Percentiles rank a stretch among this genome's conserved stretches.
Evolutionary conservation across 805 yeast species (phyloP).

Genomic region (Saccharomycopsis sp.): DNA sequence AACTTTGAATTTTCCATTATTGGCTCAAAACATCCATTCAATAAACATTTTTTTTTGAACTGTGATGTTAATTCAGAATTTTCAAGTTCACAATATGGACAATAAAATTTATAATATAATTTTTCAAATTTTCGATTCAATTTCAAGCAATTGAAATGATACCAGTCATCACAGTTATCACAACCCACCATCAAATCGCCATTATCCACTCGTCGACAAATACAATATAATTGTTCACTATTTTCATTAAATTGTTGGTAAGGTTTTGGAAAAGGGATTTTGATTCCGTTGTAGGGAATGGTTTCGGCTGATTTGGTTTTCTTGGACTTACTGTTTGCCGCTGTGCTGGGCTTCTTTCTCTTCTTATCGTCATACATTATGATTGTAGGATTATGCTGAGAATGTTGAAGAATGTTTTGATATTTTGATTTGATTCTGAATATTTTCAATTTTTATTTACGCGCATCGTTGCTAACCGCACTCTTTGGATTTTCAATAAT

Average conservation of each 20-base stretch:
- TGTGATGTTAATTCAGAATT: slow-evolving; percentile 41
- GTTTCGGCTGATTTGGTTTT: background rate
- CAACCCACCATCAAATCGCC: slow-evolving; percentile 89
- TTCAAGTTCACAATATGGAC: slow-evolving; percentile 56
- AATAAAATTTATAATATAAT: slow-evolving; percentile 54
- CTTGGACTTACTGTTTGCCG: background rate
- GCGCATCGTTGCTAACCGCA: no score
- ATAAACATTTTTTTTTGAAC: slow-evolving; percentile 73
- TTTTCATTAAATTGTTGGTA: slow-evolving; percentile 1
- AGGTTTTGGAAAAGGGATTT: slow-evolving; percentile 17
- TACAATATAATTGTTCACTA: slow-evolving; percentile 41
- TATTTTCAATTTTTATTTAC: no score
- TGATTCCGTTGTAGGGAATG: slow-evolving; percentile 2
- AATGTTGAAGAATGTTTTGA: background rate
- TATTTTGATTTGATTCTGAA: no score
- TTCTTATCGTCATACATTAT: no score
- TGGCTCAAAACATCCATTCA: slow-evolving; percentile 46
- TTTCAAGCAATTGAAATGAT: slow-evolving; percentile 70
- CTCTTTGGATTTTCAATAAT: no score
- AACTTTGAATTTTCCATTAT: slow-evolving; percentile 50
- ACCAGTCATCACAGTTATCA: slow-evolving; percentile 95
- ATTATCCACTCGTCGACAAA: slow-evolving; percentile 68
- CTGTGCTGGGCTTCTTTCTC: background rate
- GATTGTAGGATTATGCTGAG: no score
- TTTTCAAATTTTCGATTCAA: slow-evolving; percentile 39